phyloP scores from a whole-genome alignment of 2,329 filamentous ascomycete species.

The Aspergillus sojae region DNA sequence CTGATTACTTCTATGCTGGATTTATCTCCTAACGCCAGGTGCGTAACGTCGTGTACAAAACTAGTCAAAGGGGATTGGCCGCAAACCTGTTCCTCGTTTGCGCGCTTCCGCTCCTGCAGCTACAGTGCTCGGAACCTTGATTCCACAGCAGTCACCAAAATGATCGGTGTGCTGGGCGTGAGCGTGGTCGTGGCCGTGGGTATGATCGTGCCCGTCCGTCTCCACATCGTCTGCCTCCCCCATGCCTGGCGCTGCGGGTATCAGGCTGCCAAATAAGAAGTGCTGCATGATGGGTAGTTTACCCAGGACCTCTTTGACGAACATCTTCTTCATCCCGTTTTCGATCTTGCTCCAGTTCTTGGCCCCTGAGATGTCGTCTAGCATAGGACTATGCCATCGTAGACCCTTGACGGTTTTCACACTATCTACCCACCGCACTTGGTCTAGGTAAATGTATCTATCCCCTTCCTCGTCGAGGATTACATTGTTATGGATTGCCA shows the following conservation, averaged over 20 bases:
- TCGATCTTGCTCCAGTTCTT: constrained; percentile 93
- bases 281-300: constrained; percentile 99
- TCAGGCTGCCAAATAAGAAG: constrained; percentile 85
- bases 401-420: constrained; percentile 95
- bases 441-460: constrained; percentile 88
- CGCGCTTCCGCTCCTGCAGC: constrained; percentile 87
- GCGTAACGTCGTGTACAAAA: constrained; percentile 1
- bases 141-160: constrained; percentile 98
- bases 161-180: constrained; percentile 58
- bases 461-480: constrained; percentile 81
- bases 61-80: constrained; percentile 52
- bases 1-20: not conserved
- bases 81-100: constrained; percentile 73
- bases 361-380: constrained; percentile 92
- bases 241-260: constrained; percentile 83
- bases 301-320: constrained; percentile 84
- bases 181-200: constrained; percentile 69
- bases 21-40: constrained; percentile 2
- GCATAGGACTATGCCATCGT: constrained; percentile 96
- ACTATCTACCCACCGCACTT: constrained; percentile 91
- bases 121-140: constrained; percentile 92
- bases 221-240: constrained; percentile 53
- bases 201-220: constrained; percentile 60
- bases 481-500: constrained; percentile 83
- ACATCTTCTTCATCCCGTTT: constrained; percentile 95